Base-by-base conservation (phyloP, 495 filamentous ascomycete genomes). In the Hypoxylon cercidicola region DNA sequence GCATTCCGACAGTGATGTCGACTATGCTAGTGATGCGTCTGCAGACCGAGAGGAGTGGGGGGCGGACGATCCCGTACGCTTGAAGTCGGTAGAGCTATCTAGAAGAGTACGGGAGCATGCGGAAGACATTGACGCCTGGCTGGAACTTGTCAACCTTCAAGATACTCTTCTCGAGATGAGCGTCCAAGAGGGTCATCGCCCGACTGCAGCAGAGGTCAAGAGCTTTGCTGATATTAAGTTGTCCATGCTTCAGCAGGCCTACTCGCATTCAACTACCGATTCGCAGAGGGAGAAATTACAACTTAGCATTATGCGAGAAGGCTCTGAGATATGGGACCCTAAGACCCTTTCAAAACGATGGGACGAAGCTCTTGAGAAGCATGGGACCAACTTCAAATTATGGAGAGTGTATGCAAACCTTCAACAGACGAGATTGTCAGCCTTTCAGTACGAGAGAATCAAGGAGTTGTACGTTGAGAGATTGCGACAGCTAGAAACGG, bases 331-430 rank as follows among this genome's bases (percentile, higher is more conserved):
- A 3, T 97, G 94, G 95, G 88, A 89, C 34, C 71, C 77, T 4
- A 82, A 84, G 54, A 85, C 81, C 54, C 71, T 92, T 1, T 71
- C 79, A n/a, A 77, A 74, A 21, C 83, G 87, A 65, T 97, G 92
- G 91, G 76, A 84, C 45, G 77, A 83, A 21, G 75, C 87, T 3
- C 74, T 92, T 9, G 72, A 83, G 30, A 75, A 84, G 4, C 82
- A 90, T 46, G 80, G 85, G 2, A 71, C 79, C 0, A 88, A 79
- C 65, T 81, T 90, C 44, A 69, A 69, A 19, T 72, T 98, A 5
- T 96, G 93, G 91, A 84, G 80, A 39, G 84, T 82, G 44, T 91
- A 93, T 70, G 78, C 95, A 6, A 83, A 93, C 67, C 92, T 90
- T 66, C 84, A 85, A 37, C 91, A 97, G 73, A 87, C 87, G 0